These are phyloP conservation scores for Cutaneotrichosporon sp. DNA, from an alignment of 1,284 basidiomycete species.

Conservation along the genomic window DNA sequence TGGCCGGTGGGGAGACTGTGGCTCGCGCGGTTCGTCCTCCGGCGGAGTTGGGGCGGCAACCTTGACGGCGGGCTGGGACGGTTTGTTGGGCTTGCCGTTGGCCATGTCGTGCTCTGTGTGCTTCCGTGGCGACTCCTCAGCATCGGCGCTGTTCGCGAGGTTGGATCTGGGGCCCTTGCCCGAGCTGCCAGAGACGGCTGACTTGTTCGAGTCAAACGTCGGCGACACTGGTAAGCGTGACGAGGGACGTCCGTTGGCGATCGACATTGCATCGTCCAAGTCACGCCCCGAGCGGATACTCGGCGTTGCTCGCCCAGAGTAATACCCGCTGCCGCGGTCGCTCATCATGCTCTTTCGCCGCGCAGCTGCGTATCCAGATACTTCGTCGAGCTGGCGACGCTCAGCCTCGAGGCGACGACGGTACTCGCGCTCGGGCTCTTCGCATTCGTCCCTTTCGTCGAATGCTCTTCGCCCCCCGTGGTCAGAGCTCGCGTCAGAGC, in stretches of 20 bases:
- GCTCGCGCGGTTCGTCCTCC: not conserved
- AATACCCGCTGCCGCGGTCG: conserved; percentile 25
- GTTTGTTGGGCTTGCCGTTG: not conserved
- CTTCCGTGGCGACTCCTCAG: conserved; percentile 18
- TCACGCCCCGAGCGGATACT: conserved; percentile 17
- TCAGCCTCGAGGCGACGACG: conserved; percentile 36
- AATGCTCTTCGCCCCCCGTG: not conserved
- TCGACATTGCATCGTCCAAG: not conserved
- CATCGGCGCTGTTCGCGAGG: not conserved
- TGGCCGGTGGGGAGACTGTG: too few relatives aligned
- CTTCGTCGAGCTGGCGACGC: conserved; percentile 37
- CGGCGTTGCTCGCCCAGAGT: conserved; percentile 30
- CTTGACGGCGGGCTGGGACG: not conserved
- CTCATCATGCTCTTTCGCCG: conserved; percentile 36
- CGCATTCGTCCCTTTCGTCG: conserved; percentile 8
- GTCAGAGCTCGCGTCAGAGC: conserved; percentile 8
- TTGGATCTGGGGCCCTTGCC: not conserved
- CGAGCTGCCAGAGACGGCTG: conserved; percentile 5
- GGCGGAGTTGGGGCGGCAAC: conserved; percentile 2
- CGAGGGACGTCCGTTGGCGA: not conserved
- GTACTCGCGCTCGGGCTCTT: conserved; percentile 33
- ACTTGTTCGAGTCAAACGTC: conserved; percentile 16
- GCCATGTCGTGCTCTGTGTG: conserved; percentile 10
- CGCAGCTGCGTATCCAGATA: conserved; percentile 36
- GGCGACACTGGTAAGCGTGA: conserved; percentile 32